These are phyloP conservation scores for Trametes cingulata DNA, from an alignment of 768 basidiomycete genomes.

Conservation along the genomic window DNA sequence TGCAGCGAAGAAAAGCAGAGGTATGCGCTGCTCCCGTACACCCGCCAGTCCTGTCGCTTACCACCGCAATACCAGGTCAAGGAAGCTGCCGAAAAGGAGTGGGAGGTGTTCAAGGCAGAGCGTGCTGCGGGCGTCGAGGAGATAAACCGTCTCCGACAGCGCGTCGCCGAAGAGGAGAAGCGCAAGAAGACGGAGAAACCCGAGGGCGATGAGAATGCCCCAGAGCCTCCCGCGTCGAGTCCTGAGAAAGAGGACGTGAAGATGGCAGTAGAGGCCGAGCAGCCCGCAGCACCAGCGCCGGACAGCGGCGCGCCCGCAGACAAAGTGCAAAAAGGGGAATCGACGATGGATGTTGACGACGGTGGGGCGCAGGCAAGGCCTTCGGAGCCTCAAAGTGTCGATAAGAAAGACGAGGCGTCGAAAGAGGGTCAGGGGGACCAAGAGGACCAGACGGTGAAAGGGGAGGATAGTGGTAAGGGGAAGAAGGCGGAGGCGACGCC, in stretches of 20 bases:
- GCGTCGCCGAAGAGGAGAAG: constrained; percentile 66
- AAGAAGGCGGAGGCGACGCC: constrained; percentile 44
- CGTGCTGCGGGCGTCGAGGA: constrained; percentile 60
- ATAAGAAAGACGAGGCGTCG: constrained; percentile 18
- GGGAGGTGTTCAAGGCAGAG: constrained; percentile 63
- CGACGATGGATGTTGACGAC: constrained; percentile 39
- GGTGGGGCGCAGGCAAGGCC: constrained; percentile 30
- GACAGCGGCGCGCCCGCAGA: neutral
- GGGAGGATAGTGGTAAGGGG: constrained; percentile 46
- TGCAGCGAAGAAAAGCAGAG: constrained; percentile 62
- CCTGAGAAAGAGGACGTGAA: constrained; percentile 26
- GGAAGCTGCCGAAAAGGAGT: constrained; percentile 68
- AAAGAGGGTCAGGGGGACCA: constrained; percentile 6
- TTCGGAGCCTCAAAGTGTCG: neutral
- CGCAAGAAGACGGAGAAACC: constrained; percentile 46
- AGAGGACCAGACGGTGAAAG: constrained; percentile 38
- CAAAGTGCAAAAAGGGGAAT: constrained; percentile 19
- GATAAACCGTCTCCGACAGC: constrained; percentile 58
- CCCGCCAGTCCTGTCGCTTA: too few relatives aligned
- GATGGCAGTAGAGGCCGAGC: constrained; percentile 26
- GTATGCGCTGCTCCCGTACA: constrained; percentile 37
- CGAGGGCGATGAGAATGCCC: constrained; percentile 34
- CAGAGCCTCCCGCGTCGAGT: neutral
- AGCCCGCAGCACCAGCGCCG: constrained; percentile 6
- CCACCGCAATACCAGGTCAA: constrained; percentile 57